Conservation (phyloP, 768 basidiomycete genomes). For the Suillus fuscotomentosus region DNA sequence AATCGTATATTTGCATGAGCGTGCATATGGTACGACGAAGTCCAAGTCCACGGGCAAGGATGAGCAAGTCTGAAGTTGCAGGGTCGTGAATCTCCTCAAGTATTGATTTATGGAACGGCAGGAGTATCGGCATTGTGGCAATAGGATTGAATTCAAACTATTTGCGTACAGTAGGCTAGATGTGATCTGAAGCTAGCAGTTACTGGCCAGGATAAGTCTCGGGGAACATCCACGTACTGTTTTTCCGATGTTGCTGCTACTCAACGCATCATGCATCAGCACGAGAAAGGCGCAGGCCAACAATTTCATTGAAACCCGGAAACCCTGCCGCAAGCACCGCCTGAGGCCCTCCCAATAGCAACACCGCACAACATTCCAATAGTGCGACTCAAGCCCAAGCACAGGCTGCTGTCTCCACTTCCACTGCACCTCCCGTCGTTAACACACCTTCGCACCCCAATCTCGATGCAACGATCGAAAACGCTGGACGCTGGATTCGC, state of each 20-base stretch:
- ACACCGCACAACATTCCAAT: background rate
- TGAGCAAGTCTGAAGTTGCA: conserved; percentile 64
- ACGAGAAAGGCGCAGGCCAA: background rate
- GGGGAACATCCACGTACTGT: too few species aligned
- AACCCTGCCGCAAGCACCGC: background rate
- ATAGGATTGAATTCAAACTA: background rate
- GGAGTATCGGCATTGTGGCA: conserved; percentile 21
- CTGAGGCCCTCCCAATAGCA: background rate
- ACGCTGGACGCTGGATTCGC: background rate
- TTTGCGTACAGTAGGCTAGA: background rate
- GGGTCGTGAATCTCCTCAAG: conserved; percentile 73
- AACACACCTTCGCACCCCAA: background rate
- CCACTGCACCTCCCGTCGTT: background rate
- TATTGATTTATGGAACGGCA: conserved; percentile 69
- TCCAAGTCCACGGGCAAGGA: conserved; percentile 90
- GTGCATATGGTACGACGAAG: conserved; percentile 81
- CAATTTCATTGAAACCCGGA: background rate
- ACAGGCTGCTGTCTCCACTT: background rate
- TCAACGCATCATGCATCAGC: background rate
- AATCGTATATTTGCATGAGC: conserved; percentile 90
- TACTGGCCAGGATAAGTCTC: too few species aligned
- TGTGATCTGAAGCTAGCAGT: too few species aligned
- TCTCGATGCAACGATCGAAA: background rate
- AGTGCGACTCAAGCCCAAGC: background rate
- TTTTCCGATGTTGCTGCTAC: too few species aligned